A percentile compares a stretch with the other conserved stretches of the same genome.
phyloP scores from a whole-genome alignment of 2,329 filamentous ascomycete species.

The Lasiodiplodia theobromae region DNA sequence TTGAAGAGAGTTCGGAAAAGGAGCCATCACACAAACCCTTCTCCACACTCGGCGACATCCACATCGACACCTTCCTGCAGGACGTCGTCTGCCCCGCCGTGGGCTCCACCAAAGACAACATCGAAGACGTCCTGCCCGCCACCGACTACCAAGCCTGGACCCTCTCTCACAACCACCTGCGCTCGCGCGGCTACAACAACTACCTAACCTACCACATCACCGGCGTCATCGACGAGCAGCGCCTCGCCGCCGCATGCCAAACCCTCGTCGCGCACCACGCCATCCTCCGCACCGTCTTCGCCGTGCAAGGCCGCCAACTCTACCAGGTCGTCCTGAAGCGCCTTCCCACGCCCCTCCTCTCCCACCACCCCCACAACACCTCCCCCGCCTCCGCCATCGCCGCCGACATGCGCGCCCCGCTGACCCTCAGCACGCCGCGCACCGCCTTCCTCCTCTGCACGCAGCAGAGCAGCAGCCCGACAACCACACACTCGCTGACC shows the following conservation, averaged over 20 bases:
- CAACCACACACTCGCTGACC: constrained; percentile 29
- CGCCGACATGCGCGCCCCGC: constrained; percentile 42
- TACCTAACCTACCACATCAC: not conserved
- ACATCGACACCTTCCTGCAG: not conserved
- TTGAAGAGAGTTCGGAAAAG: constrained; percentile 34
- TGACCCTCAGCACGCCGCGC: constrained; percentile 49
- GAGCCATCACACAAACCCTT: not conserved
- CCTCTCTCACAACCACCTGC: not conserved
- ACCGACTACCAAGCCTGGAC: not conserved
- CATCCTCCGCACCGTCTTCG: constrained; percentile 45
- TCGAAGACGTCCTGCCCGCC: not conserved
- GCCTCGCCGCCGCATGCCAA: not conserved
- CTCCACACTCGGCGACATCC: not conserved
- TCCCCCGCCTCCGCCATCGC: constrained; percentile 43
- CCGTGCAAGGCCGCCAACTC: constrained; percentile 43
- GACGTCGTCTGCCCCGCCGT: not conserved
- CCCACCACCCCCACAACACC: not conserved
- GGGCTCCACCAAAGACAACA: not conserved
- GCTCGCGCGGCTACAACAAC: not conserved
- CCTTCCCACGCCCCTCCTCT: not conserved
- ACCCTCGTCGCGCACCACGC: constrained; percentile 44
- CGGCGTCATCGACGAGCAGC: not conserved
- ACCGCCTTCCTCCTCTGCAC: constrained; percentile 46
- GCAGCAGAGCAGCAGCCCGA: no score
- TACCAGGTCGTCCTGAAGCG: constrained; percentile 39